Conservation (phyloP, 805 yeast species). For the Ogataea paraovalis region DNA sequence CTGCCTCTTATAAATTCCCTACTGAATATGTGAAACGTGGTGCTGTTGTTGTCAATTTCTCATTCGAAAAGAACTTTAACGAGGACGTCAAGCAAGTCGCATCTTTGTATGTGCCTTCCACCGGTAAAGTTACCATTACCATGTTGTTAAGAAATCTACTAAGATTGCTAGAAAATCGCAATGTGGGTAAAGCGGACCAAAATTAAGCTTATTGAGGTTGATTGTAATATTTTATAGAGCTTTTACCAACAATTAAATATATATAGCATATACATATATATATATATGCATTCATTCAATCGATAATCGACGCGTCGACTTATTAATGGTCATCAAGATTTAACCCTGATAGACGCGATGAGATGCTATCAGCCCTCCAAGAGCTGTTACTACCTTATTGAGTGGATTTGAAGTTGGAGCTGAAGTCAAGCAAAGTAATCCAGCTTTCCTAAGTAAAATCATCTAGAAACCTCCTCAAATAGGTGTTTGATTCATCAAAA, state of each 20-base stretch:
- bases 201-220: not conserved
- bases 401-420: too few species aligned
- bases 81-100: slow-evolving; percentile 83
- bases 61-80: slow-evolving; percentile 82
- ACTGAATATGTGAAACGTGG: slow-evolving; percentile 77
- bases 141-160: slow-evolving; percentile 89
- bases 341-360: not conserved
- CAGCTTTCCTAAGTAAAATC: too few species aligned
- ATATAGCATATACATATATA: too few species aligned
- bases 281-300: too few species aligned
- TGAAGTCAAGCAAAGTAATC: too few species aligned
- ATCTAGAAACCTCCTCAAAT: too few species aligned
- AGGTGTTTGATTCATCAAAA: too few species aligned
- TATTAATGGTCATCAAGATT: not conserved
- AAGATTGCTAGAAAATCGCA: slow-evolving; percentile 70
- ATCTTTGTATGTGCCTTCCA: slow-evolving; percentile 88
- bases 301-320: not conserved
- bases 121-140: slow-evolving; percentile 94
- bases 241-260: not conserved
- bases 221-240: not conserved
- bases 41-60: slow-evolving; percentile 85
- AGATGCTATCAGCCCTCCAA: not conserved
- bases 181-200: slow-evolving; percentile 5
- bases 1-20: slow-evolving; percentile 79
- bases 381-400: too few species aligned